These are phyloP conservation scores for Naganishia randhawae DNA, from an alignment of 768 basidiomycete genomes.

Conservation along the genomic window DNA sequence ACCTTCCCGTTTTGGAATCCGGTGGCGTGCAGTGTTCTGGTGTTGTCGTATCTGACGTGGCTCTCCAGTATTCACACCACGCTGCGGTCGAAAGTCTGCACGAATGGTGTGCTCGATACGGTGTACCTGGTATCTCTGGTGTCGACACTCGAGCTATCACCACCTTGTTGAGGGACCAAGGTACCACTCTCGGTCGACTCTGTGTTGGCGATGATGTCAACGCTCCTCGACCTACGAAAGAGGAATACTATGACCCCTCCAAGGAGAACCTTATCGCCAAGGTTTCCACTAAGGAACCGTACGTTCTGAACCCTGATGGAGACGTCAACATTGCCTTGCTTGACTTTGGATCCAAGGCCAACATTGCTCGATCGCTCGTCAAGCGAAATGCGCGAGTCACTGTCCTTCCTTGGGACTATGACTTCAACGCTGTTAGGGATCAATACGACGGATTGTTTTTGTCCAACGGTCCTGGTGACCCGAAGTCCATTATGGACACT, in stretches of 20 bases:
- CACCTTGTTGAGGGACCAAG: slow-evolving; percentile 85
- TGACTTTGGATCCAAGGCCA: slow-evolving; percentile 96
- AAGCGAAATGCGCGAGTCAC: slow-evolving; percentile 87
- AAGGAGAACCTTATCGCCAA: slow-evolving; percentile 89
- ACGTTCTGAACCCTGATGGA: slow-evolving; percentile 78
- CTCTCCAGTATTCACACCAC: slow-evolving; percentile 92
- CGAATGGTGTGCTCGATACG: slow-evolving; percentile 85
- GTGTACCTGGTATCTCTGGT: slow-evolving; percentile 89
- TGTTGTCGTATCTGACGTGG: slow-evolving; percentile 88
- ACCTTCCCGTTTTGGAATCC: slow-evolving; percentile 76
- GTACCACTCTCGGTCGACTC: slow-evolving; percentile 88
- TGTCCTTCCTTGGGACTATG: slow-evolving; percentile 94
- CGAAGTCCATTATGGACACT: slow-evolving; percentile 79
- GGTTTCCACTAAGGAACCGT: slow-evolving; percentile 78
- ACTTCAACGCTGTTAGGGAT: slow-evolving; percentile 88
- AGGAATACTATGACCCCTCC: slow-evolving; percentile 92
- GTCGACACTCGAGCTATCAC: slow-evolving; percentile 98
- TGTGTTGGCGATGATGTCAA: slow-evolving; percentile 72
- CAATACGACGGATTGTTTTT: slow-evolving; percentile 92
- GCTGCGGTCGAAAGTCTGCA: slow-evolving; percentile 86
- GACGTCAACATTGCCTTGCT: slow-evolving; percentile 90
- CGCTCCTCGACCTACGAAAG: slow-evolving; percentile 58
- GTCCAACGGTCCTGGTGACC: slow-evolving; percentile 95
- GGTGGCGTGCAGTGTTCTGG: slow-evolving; percentile 83
- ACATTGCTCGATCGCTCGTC: slow-evolving; percentile 88